Evolutionary conservation across 2,329 filamentous ascomycete species (phyloP).

Genomic region (Diplodia intermedia): DNA sequence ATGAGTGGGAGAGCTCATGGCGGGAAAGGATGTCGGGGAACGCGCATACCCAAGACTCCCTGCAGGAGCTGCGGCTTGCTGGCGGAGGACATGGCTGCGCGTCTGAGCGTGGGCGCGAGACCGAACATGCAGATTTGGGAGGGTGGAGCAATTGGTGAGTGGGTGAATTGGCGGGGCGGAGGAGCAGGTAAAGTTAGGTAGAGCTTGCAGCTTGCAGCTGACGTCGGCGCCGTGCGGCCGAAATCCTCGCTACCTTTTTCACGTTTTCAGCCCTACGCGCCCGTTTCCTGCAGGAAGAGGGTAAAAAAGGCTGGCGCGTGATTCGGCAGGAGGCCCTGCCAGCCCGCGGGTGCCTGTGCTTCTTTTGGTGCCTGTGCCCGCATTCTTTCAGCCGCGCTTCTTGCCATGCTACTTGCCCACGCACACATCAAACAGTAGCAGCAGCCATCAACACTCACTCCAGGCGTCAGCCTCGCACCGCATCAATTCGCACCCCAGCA

Average conservation of each 20-base stretch:
- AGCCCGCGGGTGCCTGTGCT: slow-evolving; percentile 5
- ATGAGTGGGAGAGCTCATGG: slow-evolving; percentile 3
- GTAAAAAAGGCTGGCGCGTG: not conserved
- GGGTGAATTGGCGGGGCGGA: not conserved
- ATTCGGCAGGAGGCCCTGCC: not conserved
- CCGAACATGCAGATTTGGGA: slow-evolving; percentile 3
- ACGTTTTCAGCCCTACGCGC: slow-evolving; percentile 13
- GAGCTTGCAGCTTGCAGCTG: slow-evolving; percentile 2
- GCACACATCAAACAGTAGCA: not conserved
- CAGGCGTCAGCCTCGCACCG: not conserved
- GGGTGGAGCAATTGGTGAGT: slow-evolving; percentile 3
- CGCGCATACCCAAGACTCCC: slow-evolving; percentile 30
- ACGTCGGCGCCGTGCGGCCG: slow-evolving; percentile 20
- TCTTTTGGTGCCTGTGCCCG: not conserved
- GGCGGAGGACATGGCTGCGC: slow-evolving; percentile 11
- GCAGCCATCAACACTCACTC: not conserved
- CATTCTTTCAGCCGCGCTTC: slow-evolving; percentile 17
- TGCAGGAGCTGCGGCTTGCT: slow-evolving; percentile 24
- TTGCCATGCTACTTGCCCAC: not conserved
- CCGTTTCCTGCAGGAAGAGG: not conserved
- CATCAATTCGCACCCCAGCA: slow-evolving; percentile 17
- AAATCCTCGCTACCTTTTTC: slow-evolving; percentile 1
- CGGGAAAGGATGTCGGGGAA: not conserved
- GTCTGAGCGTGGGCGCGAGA: slow-evolving; percentile 8
- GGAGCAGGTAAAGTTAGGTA: not conserved